Percentiles rank a stretch among this genome's conserved stretches.
phyloP scores from a whole-genome alignment of 2,329 filamentous ascomycete genomes.

The Microdochium nivale region DNA sequence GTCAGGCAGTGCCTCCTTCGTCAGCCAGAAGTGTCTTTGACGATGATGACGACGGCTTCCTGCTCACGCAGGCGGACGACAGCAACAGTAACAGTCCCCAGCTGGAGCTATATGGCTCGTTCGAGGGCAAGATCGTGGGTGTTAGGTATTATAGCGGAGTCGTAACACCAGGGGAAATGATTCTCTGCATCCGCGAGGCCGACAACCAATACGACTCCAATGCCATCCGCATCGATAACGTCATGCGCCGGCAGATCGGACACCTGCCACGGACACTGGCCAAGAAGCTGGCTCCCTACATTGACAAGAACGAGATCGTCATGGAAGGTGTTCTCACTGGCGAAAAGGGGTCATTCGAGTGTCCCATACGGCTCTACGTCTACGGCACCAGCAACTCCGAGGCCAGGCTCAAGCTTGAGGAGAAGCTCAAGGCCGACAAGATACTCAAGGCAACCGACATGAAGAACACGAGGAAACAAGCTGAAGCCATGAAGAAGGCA shows the following conservation, averaged over 20 bases:
- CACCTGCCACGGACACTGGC: conserved; percentile 63
- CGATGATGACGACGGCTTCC: conserved; percentile 27
- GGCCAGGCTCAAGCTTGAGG: conserved; percentile 45
- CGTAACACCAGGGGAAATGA: conserved; percentile 49
- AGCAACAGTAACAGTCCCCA: conserved; percentile 19
- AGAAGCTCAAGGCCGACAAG: conserved; percentile 53
- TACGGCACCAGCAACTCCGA: conserved; percentile 56
- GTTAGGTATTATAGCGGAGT: conserved; percentile 47
- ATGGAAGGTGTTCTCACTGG: conserved; percentile 65
- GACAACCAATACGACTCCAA: conserved; percentile 61
- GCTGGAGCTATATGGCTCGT: conserved; percentile 37
- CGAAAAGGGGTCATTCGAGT: conserved; percentile 58
- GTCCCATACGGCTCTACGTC: conserved; percentile 60
- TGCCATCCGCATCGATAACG: conserved; percentile 72
- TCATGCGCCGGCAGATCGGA: conserved; percentile 66
- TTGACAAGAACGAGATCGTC: conserved; percentile 53
- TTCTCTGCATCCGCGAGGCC: conserved; percentile 51
- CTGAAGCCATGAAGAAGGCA: conserved; percentile 41
- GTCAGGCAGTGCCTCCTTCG: conserved; percentile 4
- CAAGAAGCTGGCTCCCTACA: conserved; percentile 63
- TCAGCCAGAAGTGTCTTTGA: conserved; percentile 5
- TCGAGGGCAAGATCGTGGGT: conserved; percentile 50
- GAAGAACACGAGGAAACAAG: conserved; percentile 43
- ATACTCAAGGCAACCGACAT: conserved; percentile 51
- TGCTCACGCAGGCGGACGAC: conserved; percentile 35